Evolutionary conservation across 768 basidiomycete genomes (phyloP).

Genomic region (Mycena chlorophos): DNA sequence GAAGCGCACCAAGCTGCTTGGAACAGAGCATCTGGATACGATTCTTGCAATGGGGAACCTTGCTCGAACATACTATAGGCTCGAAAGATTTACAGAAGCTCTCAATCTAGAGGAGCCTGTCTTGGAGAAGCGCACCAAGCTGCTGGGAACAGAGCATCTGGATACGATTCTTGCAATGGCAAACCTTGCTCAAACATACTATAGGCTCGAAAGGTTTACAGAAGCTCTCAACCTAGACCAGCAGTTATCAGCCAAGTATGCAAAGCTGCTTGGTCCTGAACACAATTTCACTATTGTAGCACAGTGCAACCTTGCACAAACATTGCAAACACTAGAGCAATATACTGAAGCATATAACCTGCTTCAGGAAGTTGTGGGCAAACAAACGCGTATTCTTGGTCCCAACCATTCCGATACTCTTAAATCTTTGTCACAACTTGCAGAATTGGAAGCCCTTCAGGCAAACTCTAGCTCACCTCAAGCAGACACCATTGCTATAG

Average conservation of each 20-base stretch:
- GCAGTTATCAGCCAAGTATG: not conserved
- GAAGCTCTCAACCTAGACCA: not conserved
- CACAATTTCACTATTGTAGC: slow-evolving; percentile 4
- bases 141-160: not conserved
- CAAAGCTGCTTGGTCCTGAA: slow-evolving; percentile 1
- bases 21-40: slow-evolving; percentile 7
- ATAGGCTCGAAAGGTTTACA: not conserved
- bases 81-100: too few species aligned
- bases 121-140: not conserved
- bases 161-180: not conserved
- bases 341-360: slow-evolving; percentile 1
- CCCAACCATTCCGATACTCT: slow-evolving; percentile 2
- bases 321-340: not conserved
- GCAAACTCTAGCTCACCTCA: too few species aligned
- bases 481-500: too few species aligned
- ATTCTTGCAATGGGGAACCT: not conserved
- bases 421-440: too few species aligned
- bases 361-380: not conserved
- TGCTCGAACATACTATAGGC: slow-evolving; percentile 5
- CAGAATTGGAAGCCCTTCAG: too few species aligned
- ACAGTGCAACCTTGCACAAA: not conserved
- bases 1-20: not conserved
- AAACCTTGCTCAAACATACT: not conserved
- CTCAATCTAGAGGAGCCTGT: too few species aligned
- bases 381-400: not conserved